A percentile compares a stretch with the other conserved stretches of the same genome.
Conservation (phyloP, 176 grass and related monocot species). For the Juncus inflexus region DNA sequence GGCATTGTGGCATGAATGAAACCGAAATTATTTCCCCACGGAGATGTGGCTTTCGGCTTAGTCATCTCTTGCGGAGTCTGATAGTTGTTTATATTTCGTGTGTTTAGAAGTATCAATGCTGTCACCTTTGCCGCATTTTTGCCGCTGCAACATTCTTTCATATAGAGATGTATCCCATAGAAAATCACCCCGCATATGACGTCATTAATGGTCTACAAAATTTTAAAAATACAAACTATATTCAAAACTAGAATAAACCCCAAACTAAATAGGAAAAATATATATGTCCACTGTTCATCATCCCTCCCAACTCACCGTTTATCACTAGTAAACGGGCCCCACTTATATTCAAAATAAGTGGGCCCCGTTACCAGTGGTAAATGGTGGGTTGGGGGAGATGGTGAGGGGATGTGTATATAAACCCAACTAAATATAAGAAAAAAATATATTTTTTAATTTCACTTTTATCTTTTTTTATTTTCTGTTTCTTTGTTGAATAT, state of each 20-base stretch:
- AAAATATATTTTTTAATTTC: too few species aligned
- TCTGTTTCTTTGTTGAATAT: too few species aligned
- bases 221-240: not conserved
- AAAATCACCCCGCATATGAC: conserved; percentile 25
- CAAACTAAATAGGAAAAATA: too few species aligned
- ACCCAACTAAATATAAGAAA: too few species aligned
- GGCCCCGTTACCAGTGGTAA: too few species aligned
- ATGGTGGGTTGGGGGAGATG: too few species aligned
- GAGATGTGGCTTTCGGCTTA: conserved; percentile 17
- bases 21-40: conserved; percentile 40
- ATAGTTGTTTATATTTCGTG: conserved; percentile 16
- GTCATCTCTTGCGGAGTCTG: conserved; percentile 26
- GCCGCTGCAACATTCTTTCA: conserved; percentile 4
- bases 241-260: not conserved
- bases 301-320: too few species aligned
- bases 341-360: too few species aligned
- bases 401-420: too few species aligned
- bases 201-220: conserved; percentile 46
- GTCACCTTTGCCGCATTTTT: conserved; percentile 13
- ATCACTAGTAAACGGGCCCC: too few species aligned
- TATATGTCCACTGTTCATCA: too few species aligned
- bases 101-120: conserved; percentile 33
- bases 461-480: too few species aligned
- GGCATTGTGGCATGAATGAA: conserved; percentile 38
- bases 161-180: conserved; percentile 37